These are phyloP conservation scores for Metarhizium rileyi DNA, from an alignment of 2,329 filamentous ascomycete species.

Conservation along the genomic window DNA sequence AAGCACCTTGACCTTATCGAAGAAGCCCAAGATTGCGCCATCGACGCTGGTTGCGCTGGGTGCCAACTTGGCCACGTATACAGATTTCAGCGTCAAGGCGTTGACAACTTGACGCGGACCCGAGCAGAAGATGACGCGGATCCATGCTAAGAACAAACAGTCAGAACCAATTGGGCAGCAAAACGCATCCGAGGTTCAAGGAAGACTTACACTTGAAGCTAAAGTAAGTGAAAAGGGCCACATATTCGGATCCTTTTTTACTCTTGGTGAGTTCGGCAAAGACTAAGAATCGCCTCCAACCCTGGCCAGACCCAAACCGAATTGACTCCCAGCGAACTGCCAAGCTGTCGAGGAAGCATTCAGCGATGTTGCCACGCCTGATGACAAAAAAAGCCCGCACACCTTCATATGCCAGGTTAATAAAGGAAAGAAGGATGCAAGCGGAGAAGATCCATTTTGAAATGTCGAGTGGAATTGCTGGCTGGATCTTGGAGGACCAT, in stretches of 20 bases:
- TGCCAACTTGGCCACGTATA: slow-evolving; percentile 68
- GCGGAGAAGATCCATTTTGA: slow-evolving; percentile 93
- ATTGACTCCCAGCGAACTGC: slow-evolving; percentile 79
- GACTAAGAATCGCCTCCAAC: slow-evolving; percentile 85
- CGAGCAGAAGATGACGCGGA: slow-evolving; percentile 82
- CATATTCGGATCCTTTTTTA: slow-evolving; percentile 82
- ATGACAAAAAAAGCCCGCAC: slow-evolving; percentile 73
- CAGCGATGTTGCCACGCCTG: slow-evolving; percentile 73
- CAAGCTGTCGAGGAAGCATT: slow-evolving; percentile 82
- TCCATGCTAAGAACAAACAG: slow-evolving; percentile 53
- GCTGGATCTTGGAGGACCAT: slow-evolving; percentile 78
- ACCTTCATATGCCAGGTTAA: slow-evolving; percentile 73
- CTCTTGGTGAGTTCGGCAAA: slow-evolving; percentile 86
- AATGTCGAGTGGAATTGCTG: slow-evolving; percentile 63
- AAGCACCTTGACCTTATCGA: slow-evolving; percentile 67
- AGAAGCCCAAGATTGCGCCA: slow-evolving; percentile 64
- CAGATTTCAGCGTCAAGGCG: slow-evolving; percentile 75
- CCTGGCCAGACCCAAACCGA: slow-evolving; percentile 62
- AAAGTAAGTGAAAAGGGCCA: slow-evolving; percentile 87
- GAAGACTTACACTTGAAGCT: slow-evolving; percentile 48
- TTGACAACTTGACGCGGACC: slow-evolving; percentile 90
- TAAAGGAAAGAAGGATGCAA: slow-evolving; percentile 84
- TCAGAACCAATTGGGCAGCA: not conserved
- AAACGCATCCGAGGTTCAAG: not conserved
- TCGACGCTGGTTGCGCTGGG: slow-evolving; percentile 41